Evolutionary conservation across 2,329 filamentous ascomycete species (phyloP).

Genomic region (Aureobasidium sp.): DNA sequence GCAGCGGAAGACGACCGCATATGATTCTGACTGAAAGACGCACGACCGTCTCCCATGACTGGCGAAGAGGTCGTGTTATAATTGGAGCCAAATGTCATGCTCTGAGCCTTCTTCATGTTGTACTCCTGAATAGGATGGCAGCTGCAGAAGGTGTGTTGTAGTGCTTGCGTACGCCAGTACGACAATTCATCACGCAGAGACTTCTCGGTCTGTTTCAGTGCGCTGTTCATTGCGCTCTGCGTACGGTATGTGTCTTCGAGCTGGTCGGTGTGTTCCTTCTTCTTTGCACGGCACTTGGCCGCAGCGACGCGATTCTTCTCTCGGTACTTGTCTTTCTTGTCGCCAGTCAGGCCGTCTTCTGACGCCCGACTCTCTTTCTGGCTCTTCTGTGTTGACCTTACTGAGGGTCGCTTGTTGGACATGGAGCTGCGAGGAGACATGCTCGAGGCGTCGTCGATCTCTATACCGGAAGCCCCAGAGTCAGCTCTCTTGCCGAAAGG

Average conservation of each 20-base stretch:
- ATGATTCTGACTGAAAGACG: neutral
- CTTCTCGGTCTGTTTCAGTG: conserved; percentile 27
- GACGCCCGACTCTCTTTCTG: conserved; percentile 21
- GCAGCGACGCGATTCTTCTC: conserved; percentile 67
- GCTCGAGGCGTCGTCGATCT: neutral
- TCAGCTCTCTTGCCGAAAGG: neutral
- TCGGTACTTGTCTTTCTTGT: conserved; percentile 52
- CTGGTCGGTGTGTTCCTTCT: conserved; percentile 50
- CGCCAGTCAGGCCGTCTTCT: conserved; percentile 18
- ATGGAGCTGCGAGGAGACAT: neutral
- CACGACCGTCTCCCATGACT: neutral
- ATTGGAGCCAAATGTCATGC: conserved; percentile 2
- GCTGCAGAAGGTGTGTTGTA: conserved; percentile 29
- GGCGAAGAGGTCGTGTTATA: neutral
- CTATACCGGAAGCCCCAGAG: neutral
- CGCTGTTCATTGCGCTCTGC: conserved; percentile 28
- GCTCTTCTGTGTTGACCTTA: neutral
- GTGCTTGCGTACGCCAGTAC: conserved; percentile 26
- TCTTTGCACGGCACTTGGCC: conserved; percentile 67
- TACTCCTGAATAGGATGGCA: conserved; percentile 28
- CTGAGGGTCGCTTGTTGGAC: neutral
- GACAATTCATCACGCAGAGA: conserved; percentile 29
- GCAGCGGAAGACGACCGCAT: neutral
- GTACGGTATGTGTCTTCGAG: conserved; percentile 43
- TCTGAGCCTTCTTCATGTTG: conserved; percentile 26